phyloP scores from a whole-genome alignment of 2,329 filamentous ascomycete genomes.

The Colletotrichum lini region DNA sequence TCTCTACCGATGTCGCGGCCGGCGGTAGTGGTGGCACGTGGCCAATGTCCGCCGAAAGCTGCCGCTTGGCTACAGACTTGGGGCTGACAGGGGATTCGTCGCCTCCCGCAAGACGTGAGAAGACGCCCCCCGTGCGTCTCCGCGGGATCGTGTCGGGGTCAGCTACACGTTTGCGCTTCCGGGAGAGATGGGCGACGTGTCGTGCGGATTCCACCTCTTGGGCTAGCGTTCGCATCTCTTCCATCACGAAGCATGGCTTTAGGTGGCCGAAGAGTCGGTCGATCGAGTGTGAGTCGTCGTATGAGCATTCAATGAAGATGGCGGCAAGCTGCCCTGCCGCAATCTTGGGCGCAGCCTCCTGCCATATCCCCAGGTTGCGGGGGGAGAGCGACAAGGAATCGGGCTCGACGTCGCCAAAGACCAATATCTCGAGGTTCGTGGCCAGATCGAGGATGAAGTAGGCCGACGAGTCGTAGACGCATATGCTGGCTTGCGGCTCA shows the following conservation, averaged over 20 bases:
- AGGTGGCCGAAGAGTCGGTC: slow-evolving; percentile 90
- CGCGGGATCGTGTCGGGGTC: slow-evolving; percentile 51
- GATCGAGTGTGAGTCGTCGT: slow-evolving; percentile 83
- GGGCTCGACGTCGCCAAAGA: slow-evolving; percentile 96
- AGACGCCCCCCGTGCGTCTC: slow-evolving; percentile 35
- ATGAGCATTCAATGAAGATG: slow-evolving; percentile 97
- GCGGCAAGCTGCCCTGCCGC: slow-evolving; percentile 78
- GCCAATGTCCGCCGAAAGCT: slow-evolving; percentile 50
- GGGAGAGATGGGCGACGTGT: slow-evolving; percentile 54
- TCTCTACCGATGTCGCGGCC: slow-evolving; percentile 43
- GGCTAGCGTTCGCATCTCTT: slow-evolving; percentile 82
- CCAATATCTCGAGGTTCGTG: slow-evolving; percentile 83
- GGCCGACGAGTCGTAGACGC: slow-evolving; percentile 89
- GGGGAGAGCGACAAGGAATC: slow-evolving; percentile 87
- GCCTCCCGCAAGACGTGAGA: slow-evolving; percentile 36
- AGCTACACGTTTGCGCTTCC: slow-evolving; percentile 75
- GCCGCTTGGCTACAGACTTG: slow-evolving; percentile 55
- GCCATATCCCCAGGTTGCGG: slow-evolving; percentile 87
- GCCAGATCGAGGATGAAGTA: slow-evolving; percentile 89
- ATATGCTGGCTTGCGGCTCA: slow-evolving; percentile 61
- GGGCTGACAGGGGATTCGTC: slow-evolving; percentile 68
- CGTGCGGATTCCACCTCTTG: slow-evolving; percentile 74
- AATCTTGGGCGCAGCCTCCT: slow-evolving; percentile 89
- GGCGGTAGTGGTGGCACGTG: slow-evolving; percentile 63
- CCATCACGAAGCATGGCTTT: slow-evolving; percentile 84